These are phyloP conservation scores for Podaxis sp. DNA, from an alignment of 768 basidiomycete species.

Conservation along the genomic window DNA sequence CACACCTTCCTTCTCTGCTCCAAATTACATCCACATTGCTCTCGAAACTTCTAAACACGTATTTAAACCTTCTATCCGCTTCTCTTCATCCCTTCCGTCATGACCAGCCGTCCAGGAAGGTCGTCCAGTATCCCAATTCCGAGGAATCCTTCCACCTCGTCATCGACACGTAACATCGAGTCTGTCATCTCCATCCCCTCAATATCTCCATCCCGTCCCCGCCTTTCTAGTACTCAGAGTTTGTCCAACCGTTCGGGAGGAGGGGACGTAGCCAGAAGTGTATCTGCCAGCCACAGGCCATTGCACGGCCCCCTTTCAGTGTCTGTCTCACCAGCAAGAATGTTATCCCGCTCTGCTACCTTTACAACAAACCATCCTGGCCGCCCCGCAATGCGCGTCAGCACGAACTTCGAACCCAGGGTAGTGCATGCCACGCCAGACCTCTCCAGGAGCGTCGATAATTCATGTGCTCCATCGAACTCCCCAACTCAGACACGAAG, in stretches of 20 bases:
- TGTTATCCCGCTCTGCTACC: constrained; percentile 36
- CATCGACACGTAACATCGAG: constrained; percentile 61
- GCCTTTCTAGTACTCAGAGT: constrained; percentile 33
- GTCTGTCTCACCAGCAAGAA: constrained; percentile 38
- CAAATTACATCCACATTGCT: not conserved
- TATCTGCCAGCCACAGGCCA: constrained; percentile 11
- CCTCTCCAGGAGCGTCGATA: constrained; percentile 40
- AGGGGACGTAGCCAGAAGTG: constrained; percentile 4
- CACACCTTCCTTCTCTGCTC: not conserved
- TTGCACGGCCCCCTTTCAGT: constrained; percentile 11
- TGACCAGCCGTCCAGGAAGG: constrained; percentile 49
- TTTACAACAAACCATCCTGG: constrained; percentile 28
- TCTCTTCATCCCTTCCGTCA: constrained; percentile 14
- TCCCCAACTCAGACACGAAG: constrained; percentile 29
- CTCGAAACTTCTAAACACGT: not conserved
- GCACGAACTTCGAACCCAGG: constrained; percentile 57
- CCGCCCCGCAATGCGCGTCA: constrained; percentile 25
- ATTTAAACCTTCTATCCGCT: not conserved
- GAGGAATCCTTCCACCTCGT: constrained; percentile 42
- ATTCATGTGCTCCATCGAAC: constrained; percentile 39
- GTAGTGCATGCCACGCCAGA: constrained; percentile 56
- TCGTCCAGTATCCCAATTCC: constrained; percentile 71
- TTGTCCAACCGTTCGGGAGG: constrained; percentile 8
- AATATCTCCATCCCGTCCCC: constrained; percentile 39
- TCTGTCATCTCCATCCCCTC: constrained; percentile 65